Evolutionary conservation across 2,329 filamentous ascomycete species (phyloP).

Genomic region (Nemania bipapillata): DNA sequence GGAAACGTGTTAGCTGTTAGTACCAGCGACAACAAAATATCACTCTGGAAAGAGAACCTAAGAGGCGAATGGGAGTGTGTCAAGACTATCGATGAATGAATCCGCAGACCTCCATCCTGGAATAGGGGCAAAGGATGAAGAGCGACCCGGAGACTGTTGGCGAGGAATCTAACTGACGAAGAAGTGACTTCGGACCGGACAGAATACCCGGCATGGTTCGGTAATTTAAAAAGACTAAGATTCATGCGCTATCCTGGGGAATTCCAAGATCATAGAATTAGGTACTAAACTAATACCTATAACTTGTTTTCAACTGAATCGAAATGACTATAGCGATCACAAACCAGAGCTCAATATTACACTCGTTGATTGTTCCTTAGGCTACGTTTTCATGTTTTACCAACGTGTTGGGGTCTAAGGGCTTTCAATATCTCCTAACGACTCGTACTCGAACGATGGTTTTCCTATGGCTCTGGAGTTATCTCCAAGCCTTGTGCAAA

Average conservation of each 20-base stretch:
- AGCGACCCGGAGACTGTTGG: not conserved
- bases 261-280: conserved; percentile 37
- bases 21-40: conserved; percentile 95
- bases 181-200: conserved; percentile 16
- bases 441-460: not conserved
- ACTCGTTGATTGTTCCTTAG: not conserved
- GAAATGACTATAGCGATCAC: not conserved
- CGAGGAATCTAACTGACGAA: not conserved
- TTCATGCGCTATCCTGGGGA: conserved; percentile 39
- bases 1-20: conserved; percentile 96
- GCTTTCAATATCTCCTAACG: not conserved
- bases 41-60: conserved; percentile 97
- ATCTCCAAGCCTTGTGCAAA: not conserved
- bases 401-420: not conserved
- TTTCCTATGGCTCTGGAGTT: not conserved
- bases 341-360: not conserved
- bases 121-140: conserved; percentile 12
- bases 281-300: conserved; percentile 8
- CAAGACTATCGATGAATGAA: conserved; percentile 91
- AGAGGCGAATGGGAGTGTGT: conserved; percentile 97
- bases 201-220: conserved; percentile 24
- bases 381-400: not conserved
- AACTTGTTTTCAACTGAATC: not conserved
- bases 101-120: not conserved
- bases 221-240: conserved; percentile 32